Percentiles rank a stretch among this genome's conserved stretches.
Evolutionary conservation across 1,284 basidiomycete genomes (phyloP).

Genomic region (Ceraceosorus guamensis): DNA sequence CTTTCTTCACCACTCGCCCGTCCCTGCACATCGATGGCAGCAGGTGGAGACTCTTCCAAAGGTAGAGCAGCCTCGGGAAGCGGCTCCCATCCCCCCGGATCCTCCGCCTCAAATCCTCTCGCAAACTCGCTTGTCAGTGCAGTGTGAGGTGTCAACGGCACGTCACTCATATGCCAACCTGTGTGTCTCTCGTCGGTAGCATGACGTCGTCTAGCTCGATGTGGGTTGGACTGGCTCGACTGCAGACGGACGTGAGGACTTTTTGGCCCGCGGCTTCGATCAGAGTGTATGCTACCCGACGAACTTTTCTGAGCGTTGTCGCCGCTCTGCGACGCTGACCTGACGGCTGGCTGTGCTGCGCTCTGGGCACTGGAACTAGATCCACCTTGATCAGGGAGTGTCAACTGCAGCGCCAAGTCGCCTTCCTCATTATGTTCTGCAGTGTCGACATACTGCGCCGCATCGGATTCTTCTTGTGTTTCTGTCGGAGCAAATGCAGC

Average conservation of each 20-base stretch:
- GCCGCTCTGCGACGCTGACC: too few species aligned
- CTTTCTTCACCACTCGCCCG: neutral
- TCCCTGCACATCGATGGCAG: neutral
- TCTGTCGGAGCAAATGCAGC: neutral
- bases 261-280: too few species aligned
- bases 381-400: constrained; percentile 33
- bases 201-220: neutral
- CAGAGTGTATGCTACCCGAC: too few species aligned
- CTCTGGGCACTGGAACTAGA: too few species aligned
- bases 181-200: constrained; percentile 23
- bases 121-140: constrained; percentile 17
- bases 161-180: constrained; percentile 39
- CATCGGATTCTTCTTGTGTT: neutral
- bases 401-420: constrained; percentile 38
- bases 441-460: neutral
- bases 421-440: constrained; percentile 23
- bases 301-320: too few species aligned
- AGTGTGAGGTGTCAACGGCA: constrained; percentile 37
- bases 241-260: constrained; percentile 16
- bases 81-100: neutral
- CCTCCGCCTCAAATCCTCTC: constrained; percentile 17
- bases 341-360: too few species aligned
- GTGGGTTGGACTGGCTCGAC: neutral
- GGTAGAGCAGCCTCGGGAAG: constrained; percentile 8
- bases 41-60: neutral